These are phyloP conservation scores for Penicillium sp. DNA, from an alignment of 2,329 filamentous ascomycete species.

Conservation along the genomic window DNA sequence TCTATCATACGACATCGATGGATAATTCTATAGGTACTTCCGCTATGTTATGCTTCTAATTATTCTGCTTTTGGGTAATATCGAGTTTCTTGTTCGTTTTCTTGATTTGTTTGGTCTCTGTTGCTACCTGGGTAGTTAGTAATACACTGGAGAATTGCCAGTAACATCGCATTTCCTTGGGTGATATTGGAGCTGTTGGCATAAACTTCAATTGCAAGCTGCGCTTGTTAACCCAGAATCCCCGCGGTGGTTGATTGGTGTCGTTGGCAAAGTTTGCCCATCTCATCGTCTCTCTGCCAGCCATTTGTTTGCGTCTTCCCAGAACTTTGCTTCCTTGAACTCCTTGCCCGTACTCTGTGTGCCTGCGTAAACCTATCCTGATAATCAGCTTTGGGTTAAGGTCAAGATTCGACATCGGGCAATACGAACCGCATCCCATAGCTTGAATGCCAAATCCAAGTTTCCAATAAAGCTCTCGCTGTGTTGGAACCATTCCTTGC, in stretches of 20 bases:
- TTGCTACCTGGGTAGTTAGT: conserved; percentile 19
- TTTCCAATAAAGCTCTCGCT: conserved; percentile 59
- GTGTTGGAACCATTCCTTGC: conserved; percentile 62
- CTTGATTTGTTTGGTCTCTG: conserved; percentile 12
- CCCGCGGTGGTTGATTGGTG: conserved; percentile 5
- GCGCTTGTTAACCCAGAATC: conserved; percentile 13
- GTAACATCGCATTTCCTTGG: conserved; percentile 8
- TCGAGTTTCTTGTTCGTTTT: conserved; percentile 3
- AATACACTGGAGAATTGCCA: conserved; percentile 25
- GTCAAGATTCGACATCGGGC: neutral
- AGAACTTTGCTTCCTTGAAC: conserved; percentile 54
- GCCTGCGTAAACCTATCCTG: conserved; percentile 56
- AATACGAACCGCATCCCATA: conserved; percentile 64
- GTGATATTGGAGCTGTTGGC: conserved; percentile 1
- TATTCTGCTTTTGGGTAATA: neutral
- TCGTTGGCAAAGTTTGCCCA: conserved; percentile 1
- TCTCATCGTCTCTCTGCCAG: conserved; percentile 44
- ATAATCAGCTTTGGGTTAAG: conserved; percentile 14
- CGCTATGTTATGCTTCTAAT: neutral
- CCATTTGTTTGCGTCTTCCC: conserved; percentile 63
- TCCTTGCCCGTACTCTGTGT: conserved; percentile 56
- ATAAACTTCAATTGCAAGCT: conserved; percentile 11
- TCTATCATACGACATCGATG: conserved; percentile 1
- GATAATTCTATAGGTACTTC: neutral
- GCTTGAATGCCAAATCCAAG: conserved; percentile 59